Conservation (phyloP, 2,329 filamentous ascomycete species). For the Colletotrichum melonis region DNA sequence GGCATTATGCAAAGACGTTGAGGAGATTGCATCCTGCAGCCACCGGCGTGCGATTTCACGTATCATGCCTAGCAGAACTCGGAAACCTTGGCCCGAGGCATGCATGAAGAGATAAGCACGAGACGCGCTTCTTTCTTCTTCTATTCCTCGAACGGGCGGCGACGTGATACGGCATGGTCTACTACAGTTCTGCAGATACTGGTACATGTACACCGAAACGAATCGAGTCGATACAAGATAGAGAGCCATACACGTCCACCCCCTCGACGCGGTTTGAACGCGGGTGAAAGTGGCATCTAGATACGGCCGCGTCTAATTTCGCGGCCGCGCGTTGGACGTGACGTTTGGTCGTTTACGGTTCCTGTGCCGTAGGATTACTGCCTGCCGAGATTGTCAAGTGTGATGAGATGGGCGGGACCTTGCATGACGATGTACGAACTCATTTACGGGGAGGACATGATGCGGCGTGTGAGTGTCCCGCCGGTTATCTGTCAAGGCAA, state of each 20-base stretch:
- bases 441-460: not conserved
- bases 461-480: not conserved
- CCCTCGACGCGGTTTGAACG: too few relatives aligned
- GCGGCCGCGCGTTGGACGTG: too few relatives aligned
- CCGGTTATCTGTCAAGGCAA: not conserved
- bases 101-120: not conserved
- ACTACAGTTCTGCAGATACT: too few relatives aligned
- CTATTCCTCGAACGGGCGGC: too few relatives aligned
- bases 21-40: not conserved
- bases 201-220: too few relatives aligned
- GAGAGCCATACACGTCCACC: too few relatives aligned
- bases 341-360: not conserved
- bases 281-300: too few relatives aligned
- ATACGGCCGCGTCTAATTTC: not conserved
- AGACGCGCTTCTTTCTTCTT: not conserved
- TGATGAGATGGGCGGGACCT: constrained; percentile 10
- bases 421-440: not conserved
- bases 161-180: too few relatives aligned
- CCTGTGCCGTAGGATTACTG: too few relatives aligned
- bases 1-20: not conserved
- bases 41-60: not conserved
- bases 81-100: not conserved
- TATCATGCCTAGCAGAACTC: too few relatives aligned
- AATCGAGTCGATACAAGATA: too few relatives aligned
- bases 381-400: constrained; percentile 29